These are phyloP conservation scores for Daldinia caldariorum DNA, from an alignment of 495 filamentous ascomycete genomes.

Conservation along the genomic window DNA sequence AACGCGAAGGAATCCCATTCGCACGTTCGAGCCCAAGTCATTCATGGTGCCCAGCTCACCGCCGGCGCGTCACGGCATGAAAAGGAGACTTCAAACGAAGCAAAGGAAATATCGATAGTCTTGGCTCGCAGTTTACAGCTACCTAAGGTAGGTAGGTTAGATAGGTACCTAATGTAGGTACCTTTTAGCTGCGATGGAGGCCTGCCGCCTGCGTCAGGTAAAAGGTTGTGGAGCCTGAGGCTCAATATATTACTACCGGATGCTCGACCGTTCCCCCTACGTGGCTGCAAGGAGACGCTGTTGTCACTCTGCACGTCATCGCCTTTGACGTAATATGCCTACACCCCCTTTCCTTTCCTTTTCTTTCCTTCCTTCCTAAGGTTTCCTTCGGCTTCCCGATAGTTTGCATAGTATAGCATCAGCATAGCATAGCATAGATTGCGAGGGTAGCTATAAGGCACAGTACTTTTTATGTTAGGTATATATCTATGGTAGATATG, in stretches of 20 bases:
- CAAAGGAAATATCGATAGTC: not conserved
- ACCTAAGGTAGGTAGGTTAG: too few relatives aligned
- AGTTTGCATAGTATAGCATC: not conserved
- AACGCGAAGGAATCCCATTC: conserved; percentile 28
- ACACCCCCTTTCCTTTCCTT: not conserved
- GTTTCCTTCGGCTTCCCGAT: conserved; percentile 4
- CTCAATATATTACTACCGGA: conserved; percentile 35
- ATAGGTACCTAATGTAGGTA: too few relatives aligned
- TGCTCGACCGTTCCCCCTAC: conserved; percentile 2
- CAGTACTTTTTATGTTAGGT: not conserved
- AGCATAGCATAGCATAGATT: not conserved
- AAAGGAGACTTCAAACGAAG: not conserved
- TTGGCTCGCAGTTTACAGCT: conserved; percentile 8
- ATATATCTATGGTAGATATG: not conserved
- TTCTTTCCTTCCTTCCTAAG: not conserved
- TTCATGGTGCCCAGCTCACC: not conserved
- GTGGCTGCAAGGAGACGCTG: conserved; percentile 15
- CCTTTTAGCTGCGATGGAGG: not conserved
- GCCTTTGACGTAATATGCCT: not conserved
- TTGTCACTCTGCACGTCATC: conserved; percentile 17
- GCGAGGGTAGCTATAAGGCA: too few relatives aligned
- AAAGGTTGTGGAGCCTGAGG: conserved; percentile 28
- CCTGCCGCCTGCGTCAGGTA: not conserved
- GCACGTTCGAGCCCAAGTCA: conserved; percentile 21
- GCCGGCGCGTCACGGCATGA: conserved; percentile 21